phyloP scores from a whole-genome alignment of 208 protist species.

The Leishmania tarentolae region DNA sequence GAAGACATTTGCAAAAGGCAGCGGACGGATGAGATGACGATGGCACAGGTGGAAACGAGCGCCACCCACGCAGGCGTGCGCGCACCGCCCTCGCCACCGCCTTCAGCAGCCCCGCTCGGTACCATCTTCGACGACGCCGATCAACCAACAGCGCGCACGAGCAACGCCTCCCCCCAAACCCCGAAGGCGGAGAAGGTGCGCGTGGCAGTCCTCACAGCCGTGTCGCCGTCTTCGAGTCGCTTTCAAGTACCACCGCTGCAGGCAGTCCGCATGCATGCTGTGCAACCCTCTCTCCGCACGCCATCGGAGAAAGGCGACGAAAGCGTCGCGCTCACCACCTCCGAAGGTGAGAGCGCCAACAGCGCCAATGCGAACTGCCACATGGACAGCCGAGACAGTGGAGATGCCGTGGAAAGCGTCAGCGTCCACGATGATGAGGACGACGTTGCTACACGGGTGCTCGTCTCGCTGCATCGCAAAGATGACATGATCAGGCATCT shows the following conservation, averaged over 20 bases:
- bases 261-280: background rate
- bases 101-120: background rate
- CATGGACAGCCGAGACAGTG: background rate
- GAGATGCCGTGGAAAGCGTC: background rate
- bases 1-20: background rate
- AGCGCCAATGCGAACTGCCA: background rate
- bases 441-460: conserved; percentile 28
- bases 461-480: conserved; percentile 34
- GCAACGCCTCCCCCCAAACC: background rate
- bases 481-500: conserved; percentile 30
- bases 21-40: background rate
- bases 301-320: background rate
- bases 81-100: background rate
- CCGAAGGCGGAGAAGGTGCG: background rate
- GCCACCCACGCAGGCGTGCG: background rate
- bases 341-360: background rate
- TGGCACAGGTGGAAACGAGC: background rate
- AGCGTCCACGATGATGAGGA: conserved; percentile 10
- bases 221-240: conserved; percentile 7
- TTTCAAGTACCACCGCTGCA: conserved; percentile 1
- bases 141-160: background rate
- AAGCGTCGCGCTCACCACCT: background rate
- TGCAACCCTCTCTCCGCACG: background rate
- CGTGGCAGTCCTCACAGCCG: background rate
- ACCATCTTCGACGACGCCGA: background rate